phyloP scores from a whole-genome alignment of 163 green algal genomes.

The Prototheca stagnorum region DNA sequence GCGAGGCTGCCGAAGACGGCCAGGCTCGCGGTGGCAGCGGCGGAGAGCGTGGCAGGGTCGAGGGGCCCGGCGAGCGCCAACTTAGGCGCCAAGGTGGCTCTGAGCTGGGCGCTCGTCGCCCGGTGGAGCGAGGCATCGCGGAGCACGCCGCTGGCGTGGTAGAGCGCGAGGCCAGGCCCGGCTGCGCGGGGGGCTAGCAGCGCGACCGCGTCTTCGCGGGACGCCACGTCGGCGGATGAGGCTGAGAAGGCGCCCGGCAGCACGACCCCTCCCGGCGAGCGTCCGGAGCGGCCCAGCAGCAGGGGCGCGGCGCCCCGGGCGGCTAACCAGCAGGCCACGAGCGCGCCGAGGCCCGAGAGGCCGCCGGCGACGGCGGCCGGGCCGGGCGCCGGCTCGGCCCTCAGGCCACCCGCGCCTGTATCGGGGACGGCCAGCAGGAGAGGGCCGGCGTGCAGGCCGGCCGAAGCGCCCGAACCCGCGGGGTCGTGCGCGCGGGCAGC shows the following conservation, averaged over 20 bases:
- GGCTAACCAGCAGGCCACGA: neutral
- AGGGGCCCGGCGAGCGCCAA: neutral
- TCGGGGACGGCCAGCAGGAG: too few species aligned
- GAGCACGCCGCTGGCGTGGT: conserved; percentile 53
- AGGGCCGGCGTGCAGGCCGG: too few species aligned
- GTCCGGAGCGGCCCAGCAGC: conserved; percentile 1
- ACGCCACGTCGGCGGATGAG: too few species aligned
- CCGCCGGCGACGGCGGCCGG: too few species aligned
- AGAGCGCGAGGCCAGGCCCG: conserved; percentile 2
- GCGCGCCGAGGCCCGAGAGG: conserved; percentile 7
- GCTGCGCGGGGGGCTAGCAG: neutral
- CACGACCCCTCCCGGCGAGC: neutral
- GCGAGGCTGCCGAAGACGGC: conserved; percentile 33
- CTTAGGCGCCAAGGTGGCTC: conserved; percentile 29
- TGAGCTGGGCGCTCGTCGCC: conserved; percentile 15
- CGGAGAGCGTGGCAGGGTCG: neutral
- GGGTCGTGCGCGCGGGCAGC: too few species aligned
- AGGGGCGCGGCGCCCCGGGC: neutral
- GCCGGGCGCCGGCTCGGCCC: too few species aligned
- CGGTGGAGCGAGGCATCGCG: conserved; percentile 19
- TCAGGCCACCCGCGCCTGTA: too few species aligned
- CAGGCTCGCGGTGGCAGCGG: neutral
- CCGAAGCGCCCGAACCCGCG: too few species aligned
- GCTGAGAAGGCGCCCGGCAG: too few species aligned
- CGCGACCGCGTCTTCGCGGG: too few species aligned